A percentile compares a stretch with the other conserved stretches of the same genome.
Conservation (phyloP, 2,329 filamentous ascomycete genomes). For the Didymella segeticola region DNA sequence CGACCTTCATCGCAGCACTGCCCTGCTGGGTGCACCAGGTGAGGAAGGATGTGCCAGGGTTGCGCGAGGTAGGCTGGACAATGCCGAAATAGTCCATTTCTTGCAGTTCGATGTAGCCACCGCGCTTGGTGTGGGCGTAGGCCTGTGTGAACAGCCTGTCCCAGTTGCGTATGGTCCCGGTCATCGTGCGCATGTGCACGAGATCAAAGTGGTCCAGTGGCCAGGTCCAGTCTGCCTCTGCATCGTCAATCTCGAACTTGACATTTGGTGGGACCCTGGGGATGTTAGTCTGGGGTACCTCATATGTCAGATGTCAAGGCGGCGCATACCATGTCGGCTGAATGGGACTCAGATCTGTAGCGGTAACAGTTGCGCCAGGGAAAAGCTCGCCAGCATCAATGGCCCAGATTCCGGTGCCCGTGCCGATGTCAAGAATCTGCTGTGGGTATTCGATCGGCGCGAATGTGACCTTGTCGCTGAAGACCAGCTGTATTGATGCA, state of each 20-base stretch:
- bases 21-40: slow-evolving; percentile 31
- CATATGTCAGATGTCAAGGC: not conserved
- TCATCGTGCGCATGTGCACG: slow-evolving; percentile 61
- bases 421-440: slow-evolving; percentile 40
- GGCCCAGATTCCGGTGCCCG: slow-evolving; percentile 45
- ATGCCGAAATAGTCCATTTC: slow-evolving; percentile 41
- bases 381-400: slow-evolving; percentile 43
- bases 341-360: slow-evolving; percentile 46
- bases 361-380: slow-evolving; percentile 29
- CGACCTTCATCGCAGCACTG: slow-evolving; percentile 29
- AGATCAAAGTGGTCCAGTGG: slow-evolving; percentile 62
- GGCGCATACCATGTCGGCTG: slow-evolving; percentile 37
- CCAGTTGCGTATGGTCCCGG: slow-evolving; percentile 62
- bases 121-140: slow-evolving; percentile 50
- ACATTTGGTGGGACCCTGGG: slow-evolving; percentile 33
- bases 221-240: slow-evolving; percentile 39
- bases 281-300: not conserved
- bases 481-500: slow-evolving; percentile 31
- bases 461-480: slow-evolving; percentile 37
- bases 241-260: slow-evolving; percentile 40
- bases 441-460: slow-evolving; percentile 36
- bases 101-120: slow-evolving; percentile 40
- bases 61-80: slow-evolving; percentile 42
- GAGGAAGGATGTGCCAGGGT: slow-evolving; percentile 29
- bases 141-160: slow-evolving; percentile 56